Percentiles rank a stretch among this genome's conserved stretches.
Evolutionary conservation across 495 filamentous ascomycete genomes (phyloP).

Genomic region (Sporormia fimetaria): DNA sequence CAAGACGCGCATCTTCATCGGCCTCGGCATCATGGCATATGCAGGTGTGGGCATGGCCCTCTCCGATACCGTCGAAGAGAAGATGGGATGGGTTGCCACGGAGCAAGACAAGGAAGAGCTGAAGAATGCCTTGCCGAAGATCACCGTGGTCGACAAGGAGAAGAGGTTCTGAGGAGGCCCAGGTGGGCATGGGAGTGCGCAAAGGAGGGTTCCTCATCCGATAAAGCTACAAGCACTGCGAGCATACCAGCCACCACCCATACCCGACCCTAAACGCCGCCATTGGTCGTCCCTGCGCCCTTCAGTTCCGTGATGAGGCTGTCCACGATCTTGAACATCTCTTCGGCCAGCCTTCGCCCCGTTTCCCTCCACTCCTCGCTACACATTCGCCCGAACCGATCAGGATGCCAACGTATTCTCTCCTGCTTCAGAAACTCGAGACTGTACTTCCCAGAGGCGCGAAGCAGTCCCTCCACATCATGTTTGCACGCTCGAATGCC

Average conservation of each 20-base stretch:
- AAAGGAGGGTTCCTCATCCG: no score
- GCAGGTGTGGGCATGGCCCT: constrained; percentile 47
- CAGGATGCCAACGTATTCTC: constrained; percentile 23
- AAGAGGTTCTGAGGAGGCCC: no score
- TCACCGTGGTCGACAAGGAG: constrained; percentile 29
- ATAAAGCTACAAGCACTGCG: no score
- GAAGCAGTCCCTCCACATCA: constrained; percentile 16
- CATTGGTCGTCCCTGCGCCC: no score
- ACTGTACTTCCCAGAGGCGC: constrained; percentile 17
- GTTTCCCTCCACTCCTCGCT: constrained; percentile 12
- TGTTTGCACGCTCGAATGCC: constrained; percentile 19
- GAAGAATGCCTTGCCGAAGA: constrained; percentile 38
- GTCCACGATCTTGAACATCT: constrained; percentile 22
- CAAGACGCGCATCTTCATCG: constrained; percentile 51
- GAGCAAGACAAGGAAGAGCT: constrained; percentile 50
- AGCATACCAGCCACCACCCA: no score
- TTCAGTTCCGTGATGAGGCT: constrained; percentile 10
- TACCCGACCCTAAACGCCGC: no score
- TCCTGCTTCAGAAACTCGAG: constrained; percentile 21
- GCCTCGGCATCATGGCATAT: constrained; percentile 54
- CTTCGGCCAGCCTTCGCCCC: constrained; percentile 17
- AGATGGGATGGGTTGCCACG: constrained; percentile 50
- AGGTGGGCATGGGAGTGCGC: no score
- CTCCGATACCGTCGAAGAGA: constrained; percentile 50
- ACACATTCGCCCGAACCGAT: constrained; percentile 22